These are phyloP conservation scores for Ilyonectria sp. DNA, from an alignment of 2,329 filamentous ascomycete genomes.

Conservation along the genomic window DNA sequence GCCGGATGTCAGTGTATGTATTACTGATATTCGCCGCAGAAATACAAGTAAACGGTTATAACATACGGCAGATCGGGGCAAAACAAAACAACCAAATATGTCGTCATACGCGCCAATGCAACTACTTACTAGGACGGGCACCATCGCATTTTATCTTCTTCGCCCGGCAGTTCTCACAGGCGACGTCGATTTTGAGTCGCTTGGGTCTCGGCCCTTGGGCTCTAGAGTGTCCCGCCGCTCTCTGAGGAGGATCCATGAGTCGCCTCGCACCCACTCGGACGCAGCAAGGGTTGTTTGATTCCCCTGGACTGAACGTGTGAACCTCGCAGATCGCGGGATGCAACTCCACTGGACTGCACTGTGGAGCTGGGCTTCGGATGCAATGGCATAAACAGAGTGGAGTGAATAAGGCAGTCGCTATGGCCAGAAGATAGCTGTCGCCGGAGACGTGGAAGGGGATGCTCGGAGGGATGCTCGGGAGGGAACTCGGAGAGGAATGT, in stretches of 20 bases:
- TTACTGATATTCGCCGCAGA: background rate
- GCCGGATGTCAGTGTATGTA: conserved; percentile 1
- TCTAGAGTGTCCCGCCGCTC: conserved; percentile 6
- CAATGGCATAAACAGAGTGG: background rate
- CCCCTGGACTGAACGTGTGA: background rate
- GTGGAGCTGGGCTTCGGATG: background rate
- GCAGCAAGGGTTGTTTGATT: background rate
- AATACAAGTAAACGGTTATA: background rate
- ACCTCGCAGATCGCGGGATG: background rate
- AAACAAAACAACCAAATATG: background rate
- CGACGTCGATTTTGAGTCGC: conserved; percentile 60
- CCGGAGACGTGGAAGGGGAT: conserved; percentile 9
- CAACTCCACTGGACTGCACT: background rate
- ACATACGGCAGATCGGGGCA: background rate
- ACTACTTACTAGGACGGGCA: conserved; percentile 52
- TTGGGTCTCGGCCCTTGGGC: conserved; percentile 46
- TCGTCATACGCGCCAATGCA: background rate
- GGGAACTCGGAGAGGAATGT: background rate
- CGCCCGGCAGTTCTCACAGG: conserved; percentile 59
- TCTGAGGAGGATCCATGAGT: conserved; percentile 37
- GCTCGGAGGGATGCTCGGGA: background rate
- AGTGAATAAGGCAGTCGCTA: no score
- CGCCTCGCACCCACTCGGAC: background rate
- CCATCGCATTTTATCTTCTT: conserved; percentile 62
- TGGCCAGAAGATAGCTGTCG: conserved; percentile 2